Base-by-base conservation (phyloP, 495 filamentous ascomycete species). In the Penicillium flavigenum region DNA sequence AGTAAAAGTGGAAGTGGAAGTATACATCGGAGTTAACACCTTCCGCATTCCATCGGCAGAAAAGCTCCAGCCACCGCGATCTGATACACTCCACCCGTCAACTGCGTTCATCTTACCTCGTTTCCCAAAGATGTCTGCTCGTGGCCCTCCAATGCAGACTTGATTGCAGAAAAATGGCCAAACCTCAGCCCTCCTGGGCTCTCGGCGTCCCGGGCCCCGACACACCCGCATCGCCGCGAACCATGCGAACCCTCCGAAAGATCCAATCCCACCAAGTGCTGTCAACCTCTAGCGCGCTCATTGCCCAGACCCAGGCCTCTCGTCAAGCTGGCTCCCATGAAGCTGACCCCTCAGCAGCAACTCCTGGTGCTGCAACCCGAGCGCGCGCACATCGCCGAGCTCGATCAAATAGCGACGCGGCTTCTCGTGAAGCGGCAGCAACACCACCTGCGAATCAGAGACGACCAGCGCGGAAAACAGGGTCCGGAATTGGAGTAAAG, bases 401-500 rank as follows among this genome's bases (percentile, higher is more conserved):
- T 44, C 81, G 89, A 65, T 87, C 88, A 5, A 92, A 90, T 68
- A 91, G 88, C 51, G 88, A 91, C 72, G 84, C 87, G 24, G 76
- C 74, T 14, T 51, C 70, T 48, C 74, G 70, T 7, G 73, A 72
- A 48, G 64, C 73, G 11, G 72, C 74, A n/a, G 61, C 67, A 36
- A 58, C 72, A 58, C 61, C 76, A 22, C 42, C 61, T 32, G 48
- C 57, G 58, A 66, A 73, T 1, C 72, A 73, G 43, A 79, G 76
- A 65, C 78, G 81, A 26, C 71, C 79, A 5, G 76, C 74, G 7
- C 68, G 85, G 47, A 84, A 80, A 63, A 83, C 79, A 24, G 78
- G 76, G 8, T 78, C 82, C 0, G 78, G 79, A 4, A 75, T 80
- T 32, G 81, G 84, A 42, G 71, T 87, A 39, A 79, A 81, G 50